phyloP scores from a whole-genome alignment of 2,329 filamentous ascomycete species.

The Nemania diffusa region DNA sequence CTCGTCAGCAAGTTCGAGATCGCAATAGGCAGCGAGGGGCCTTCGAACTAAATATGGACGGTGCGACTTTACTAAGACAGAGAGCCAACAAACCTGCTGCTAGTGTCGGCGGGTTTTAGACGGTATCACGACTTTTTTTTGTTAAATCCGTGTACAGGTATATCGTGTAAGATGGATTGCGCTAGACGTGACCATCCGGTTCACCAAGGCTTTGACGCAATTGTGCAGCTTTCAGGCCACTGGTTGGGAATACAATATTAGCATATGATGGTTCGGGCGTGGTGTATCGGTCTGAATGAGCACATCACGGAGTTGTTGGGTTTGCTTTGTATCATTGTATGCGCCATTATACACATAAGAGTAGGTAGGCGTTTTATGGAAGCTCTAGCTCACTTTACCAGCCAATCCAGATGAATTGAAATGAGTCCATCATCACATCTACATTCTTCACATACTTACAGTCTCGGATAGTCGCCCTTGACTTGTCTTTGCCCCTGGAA shows the following conservation, averaged over 20 bases:
- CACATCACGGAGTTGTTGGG: constrained; percentile 43
- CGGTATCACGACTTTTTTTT: constrained; percentile 1
- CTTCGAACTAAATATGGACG: constrained; percentile 92
- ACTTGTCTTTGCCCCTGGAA: background rate
- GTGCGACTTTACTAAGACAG: constrained; percentile 87
- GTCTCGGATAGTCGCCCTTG: constrained; percentile 2
- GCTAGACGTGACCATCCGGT: constrained; percentile 11
- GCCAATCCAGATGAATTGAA: constrained; percentile 25
- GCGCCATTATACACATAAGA: constrained; percentile 42
- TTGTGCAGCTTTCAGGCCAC: constrained; percentile 27
- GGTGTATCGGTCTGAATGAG: constrained; percentile 45
- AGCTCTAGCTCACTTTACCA: constrained; percentile 33
- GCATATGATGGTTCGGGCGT: constrained; percentile 37
- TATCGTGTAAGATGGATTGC: constrained; percentile 24
- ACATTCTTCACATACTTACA: constrained; percentile 15
- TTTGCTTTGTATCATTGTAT: constrained; percentile 35
- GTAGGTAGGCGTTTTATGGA: constrained; percentile 43
- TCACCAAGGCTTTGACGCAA: constrained; percentile 33
- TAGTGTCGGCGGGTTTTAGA: constrained; percentile 52
- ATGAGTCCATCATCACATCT: constrained; percentile 27
- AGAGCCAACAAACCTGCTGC: constrained; percentile 65
- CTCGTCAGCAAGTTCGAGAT: constrained; percentile 79
- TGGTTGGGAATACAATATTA: constrained; percentile 28
- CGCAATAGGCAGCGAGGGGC: constrained; percentile 77
- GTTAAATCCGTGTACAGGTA: constrained; percentile 13